Percentiles rank a stretch among this genome's conserved stretches.
phyloP scores from a whole-genome alignment of 345 rosid species.

The Brassica nigra region DNA sequence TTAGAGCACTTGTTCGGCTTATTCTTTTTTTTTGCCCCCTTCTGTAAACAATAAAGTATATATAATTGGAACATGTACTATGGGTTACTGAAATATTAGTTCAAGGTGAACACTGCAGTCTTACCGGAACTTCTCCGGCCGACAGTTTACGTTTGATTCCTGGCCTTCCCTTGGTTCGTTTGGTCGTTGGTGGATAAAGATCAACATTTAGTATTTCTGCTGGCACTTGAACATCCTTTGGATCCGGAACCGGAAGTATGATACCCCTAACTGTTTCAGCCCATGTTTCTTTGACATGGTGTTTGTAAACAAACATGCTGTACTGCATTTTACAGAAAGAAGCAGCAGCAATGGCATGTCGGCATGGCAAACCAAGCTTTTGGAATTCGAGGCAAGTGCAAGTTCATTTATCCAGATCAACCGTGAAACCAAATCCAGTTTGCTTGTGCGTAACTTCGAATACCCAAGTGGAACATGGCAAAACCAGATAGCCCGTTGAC shows the following conservation, averaged over 20 bases:
- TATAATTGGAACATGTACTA: not conserved
- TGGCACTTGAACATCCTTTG: not conserved
- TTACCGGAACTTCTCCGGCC: not conserved
- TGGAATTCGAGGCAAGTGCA: not conserved
- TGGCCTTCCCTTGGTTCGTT: not conserved
- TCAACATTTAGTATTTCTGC: not conserved
- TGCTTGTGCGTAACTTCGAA: not conserved
- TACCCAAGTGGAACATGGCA: not conserved
- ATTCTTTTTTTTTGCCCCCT: not conserved
- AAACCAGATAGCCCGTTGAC: not conserved
- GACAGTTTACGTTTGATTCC: not conserved
- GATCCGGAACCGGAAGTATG: not conserved
- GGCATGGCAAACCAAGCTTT: not conserved
- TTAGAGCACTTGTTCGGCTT: not conserved
- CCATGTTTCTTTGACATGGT: not conserved
- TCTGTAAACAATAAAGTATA: not conserved
- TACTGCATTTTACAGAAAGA: not conserved
- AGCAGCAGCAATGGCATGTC: not conserved
- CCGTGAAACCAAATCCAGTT: not conserved
- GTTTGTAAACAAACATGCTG: not conserved
- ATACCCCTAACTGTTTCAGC: not conserved
- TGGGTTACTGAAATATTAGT: not conserved
- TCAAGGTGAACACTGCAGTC: not conserved
- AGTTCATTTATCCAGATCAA: not conserved
- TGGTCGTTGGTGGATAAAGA: not conserved